These are phyloP conservation scores for Vitis cinerea DNA, from an alignment of 164 flowering plant genomes.

Conservation along the genomic window DNA sequence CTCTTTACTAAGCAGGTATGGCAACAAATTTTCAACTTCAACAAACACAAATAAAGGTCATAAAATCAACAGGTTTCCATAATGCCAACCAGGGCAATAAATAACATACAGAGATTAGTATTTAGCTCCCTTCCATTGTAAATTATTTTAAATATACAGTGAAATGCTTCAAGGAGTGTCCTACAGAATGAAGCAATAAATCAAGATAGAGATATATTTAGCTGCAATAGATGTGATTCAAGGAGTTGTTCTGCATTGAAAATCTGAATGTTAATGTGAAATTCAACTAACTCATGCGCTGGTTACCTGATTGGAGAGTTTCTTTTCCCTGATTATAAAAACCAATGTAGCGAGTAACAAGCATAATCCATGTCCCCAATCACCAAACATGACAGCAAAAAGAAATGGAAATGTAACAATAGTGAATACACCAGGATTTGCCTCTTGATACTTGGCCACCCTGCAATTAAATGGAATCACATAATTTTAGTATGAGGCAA, in stretches of 20 bases:
- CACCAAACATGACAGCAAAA: constrained; percentile 99
- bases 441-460: constrained; percentile 93
- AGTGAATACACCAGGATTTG: constrained; percentile 88
- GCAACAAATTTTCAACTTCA: too few species aligned
- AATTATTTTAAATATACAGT: too few species aligned
- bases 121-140: too few species aligned
- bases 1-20: too few species aligned
- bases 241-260: background rate
- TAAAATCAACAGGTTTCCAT: too few species aligned
- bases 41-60: too few species aligned
- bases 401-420: constrained; percentile 90
- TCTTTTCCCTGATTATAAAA: constrained; percentile 69
- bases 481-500: background rate
- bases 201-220: background rate
- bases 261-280: background rate
- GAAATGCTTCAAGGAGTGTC: too few species aligned
- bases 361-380: constrained; percentile 99
- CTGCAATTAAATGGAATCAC: constrained; percentile 43
- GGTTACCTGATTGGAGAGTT: constrained; percentile 72
- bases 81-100: too few species aligned
- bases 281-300: background rate
- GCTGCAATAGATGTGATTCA: background rate
- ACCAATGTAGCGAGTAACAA: constrained; percentile 69
- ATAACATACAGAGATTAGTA: too few species aligned
- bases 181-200: background rate